These are phyloP conservation scores for Rheum nobile DNA, from an alignment of 148 eudicot genomes.

Conservation along the genomic window DNA sequence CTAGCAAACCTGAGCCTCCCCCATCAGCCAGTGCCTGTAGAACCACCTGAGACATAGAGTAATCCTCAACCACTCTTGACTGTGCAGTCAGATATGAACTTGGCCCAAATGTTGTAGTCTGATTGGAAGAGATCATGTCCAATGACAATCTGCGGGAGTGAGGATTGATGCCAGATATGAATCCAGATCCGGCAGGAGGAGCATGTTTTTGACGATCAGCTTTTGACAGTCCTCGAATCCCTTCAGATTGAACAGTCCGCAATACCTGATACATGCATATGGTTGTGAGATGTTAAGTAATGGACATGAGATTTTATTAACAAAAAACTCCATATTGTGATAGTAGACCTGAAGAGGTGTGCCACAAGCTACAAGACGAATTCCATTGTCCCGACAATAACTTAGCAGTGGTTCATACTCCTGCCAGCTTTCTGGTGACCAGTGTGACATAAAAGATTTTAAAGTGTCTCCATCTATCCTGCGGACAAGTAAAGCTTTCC, in stretches of 20 bases:
- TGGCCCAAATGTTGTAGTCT: conserved; percentile 60
- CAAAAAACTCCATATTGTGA: background rate
- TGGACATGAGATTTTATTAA: background rate
- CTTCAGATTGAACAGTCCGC: conserved; percentile 97
- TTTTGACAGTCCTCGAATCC: conserved; percentile 76
- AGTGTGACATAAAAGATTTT: conserved; percentile 56
- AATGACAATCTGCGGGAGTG: conserved; percentile 54
- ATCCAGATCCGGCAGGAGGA: conserved; percentile 98
- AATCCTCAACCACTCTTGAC: conserved; percentile 83
- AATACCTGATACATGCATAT: conserved; percentile 37
- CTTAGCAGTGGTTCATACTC: conserved; percentile 77
- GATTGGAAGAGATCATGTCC: conserved; percentile 41
- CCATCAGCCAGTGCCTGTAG: conserved; percentile 55
- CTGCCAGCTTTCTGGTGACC: conserved; percentile 89
- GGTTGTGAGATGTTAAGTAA: background rate
- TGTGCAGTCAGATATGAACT: conserved; percentile 83
- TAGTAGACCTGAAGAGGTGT: conserved; percentile 72
- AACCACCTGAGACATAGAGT: conserved; percentile 72
- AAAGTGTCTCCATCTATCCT: conserved; percentile 74
- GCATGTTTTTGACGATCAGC: conserved; percentile 70
- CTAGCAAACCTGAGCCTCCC: conserved; percentile 66
- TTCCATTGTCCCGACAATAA: conserved; percentile 70
- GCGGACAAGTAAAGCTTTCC: conserved; percentile 25
- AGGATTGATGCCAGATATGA: conserved; percentile 65
- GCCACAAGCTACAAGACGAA: conserved; percentile 83